These are phyloP conservation scores for Petrea volubilis DNA, from an alignment of 257 asterid genomes.

Conservation along the genomic window DNA sequence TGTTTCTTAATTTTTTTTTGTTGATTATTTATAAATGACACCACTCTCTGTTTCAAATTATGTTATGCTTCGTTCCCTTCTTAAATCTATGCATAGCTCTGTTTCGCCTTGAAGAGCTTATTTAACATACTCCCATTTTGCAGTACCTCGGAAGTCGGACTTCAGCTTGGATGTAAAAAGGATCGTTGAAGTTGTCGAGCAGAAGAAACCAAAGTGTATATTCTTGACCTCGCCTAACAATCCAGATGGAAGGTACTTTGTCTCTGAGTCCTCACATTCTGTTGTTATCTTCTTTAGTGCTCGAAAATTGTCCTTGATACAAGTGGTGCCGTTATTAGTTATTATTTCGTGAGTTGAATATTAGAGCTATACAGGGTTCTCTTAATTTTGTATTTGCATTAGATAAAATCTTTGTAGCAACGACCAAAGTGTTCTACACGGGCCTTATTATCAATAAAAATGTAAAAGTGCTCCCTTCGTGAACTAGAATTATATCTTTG, in stretches of 20 bases:
- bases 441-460: neutral
- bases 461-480: neutral
- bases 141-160: slow-evolving; percentile 85
- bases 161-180: slow-evolving; percentile 82
- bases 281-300: neutral
- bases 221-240: slow-evolving; percentile 95
- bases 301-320: neutral
- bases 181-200: slow-evolving; percentile 68
- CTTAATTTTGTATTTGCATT: neutral
- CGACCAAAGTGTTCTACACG: neutral
- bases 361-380: neutral
- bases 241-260: slow-evolving; percentile 93
- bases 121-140: slow-evolving; percentile 21
- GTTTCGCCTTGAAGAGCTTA: slow-evolving; percentile 2
- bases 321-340: neutral
- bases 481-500: neutral
- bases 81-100: neutral
- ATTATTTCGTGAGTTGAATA: neutral
- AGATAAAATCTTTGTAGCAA: neutral
- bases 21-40: neutral
- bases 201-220: slow-evolving; percentile 90
- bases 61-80: too few species aligned
- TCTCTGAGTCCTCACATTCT: slow-evolving; percentile 6
- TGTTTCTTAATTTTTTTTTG: neutral
- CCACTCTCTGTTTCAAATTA: too few species aligned